Base-by-base conservation (phyloP, 2,329 filamentous ascomycete genomes). In the Zymoseptoria passerinii region DNA sequence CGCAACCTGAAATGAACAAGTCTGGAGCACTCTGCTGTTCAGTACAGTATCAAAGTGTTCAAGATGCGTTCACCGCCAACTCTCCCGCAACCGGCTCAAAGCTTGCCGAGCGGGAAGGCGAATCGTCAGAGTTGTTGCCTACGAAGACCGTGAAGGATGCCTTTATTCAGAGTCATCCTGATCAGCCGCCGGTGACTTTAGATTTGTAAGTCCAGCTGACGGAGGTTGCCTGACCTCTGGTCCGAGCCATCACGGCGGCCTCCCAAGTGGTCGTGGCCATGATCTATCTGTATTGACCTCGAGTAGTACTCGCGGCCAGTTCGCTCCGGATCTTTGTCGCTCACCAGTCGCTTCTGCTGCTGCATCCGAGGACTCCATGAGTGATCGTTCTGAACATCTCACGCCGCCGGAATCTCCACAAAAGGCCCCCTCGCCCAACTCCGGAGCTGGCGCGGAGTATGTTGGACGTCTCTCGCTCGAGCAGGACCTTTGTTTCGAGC, bases 321-420 rank as follows among this genome's bases (percentile, higher is more conserved):
- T 53, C 8, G n/a, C 28, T 52, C 35, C 16, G n/a, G 16, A 28
- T 10, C 0, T 56, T 13, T 58, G 44, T 51, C 9, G 48, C 18
- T 55, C 57, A 8, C 59, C 57, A 2, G 35, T n/a, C 3, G 27
- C 55, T 16, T 56, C 54, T 8, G 51, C 13, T 44, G 35, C 56
- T 4, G 19, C 28, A 13, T 58, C 57, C 10, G 60, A 56, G 53
- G 56, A 59, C 52, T 63, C 61, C 28, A 65, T 65, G 63, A 55
- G 58, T 48, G 18, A 49, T 27, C 52, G 58, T 50, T 50, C 19
- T 18, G 53, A 52, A 13, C 57, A 61, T 40, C 49, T 54, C 8
- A 61, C 63, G 52, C 58, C 63, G 16, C 60, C 58, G 1, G 61
- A 62, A 28, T 57, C 56, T 23, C 61, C 60, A n/a, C 54, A 48